Conservation (phyloP, 106 monocot species). For the Platanthera zijinensis region DNA sequence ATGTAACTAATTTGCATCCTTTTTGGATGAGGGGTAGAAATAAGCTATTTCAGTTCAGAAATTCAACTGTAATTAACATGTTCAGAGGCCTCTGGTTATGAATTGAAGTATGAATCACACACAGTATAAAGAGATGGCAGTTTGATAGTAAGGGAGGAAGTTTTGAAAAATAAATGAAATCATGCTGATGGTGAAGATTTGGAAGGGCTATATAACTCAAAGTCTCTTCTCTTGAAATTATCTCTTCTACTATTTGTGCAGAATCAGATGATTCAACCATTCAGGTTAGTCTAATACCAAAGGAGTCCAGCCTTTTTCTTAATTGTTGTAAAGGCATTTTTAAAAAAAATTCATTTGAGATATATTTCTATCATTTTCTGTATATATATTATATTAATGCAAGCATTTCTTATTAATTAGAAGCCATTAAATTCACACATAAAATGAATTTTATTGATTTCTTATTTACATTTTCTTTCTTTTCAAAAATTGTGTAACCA, state of each 20-base stretch:
- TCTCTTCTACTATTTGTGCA: too few species aligned
- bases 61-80: constrained; percentile 9
- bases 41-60: constrained; percentile 26
- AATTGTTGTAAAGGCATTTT: too few species aligned
- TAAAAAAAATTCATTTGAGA: not conserved
- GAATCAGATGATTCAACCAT: too few species aligned
- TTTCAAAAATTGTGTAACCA: too few species aligned
- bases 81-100: not conserved
- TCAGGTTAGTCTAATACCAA: too few species aligned
- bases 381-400: not conserved
- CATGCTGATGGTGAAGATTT: not conserved
- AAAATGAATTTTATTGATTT: too few species aligned
- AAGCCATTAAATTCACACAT: too few species aligned
- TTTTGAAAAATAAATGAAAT: not conserved
- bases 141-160: not conserved
- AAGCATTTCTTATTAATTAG: too few species aligned
- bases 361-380: not conserved
- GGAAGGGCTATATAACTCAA: not conserved
- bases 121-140: not conserved
- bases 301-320: not conserved
- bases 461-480: too few species aligned
- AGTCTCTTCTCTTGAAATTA: not conserved
- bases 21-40: constrained; percentile 19
- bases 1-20: constrained; percentile 37
- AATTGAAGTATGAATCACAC: not conserved